These are phyloP conservation scores for Vigna reflexopilosa DNA, from an alignment of 306 rosid genomes.

Conservation along the genomic window DNA sequence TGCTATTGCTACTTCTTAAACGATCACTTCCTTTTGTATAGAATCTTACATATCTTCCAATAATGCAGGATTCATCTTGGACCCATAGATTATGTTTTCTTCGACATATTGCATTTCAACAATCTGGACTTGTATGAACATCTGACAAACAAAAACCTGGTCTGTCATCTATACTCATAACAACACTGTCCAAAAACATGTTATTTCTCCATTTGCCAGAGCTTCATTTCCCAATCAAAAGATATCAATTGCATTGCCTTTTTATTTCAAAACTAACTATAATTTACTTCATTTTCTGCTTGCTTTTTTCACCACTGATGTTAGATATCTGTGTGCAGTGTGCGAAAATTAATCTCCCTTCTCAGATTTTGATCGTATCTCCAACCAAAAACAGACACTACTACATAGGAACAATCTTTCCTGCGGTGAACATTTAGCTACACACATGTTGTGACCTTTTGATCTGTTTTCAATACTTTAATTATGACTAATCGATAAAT, in stretches of 20 bases:
- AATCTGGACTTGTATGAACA: slow-evolving; percentile 14
- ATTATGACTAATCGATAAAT: slow-evolving; percentile 26
- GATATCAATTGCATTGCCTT: not conserved
- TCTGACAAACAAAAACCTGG: not conserved
- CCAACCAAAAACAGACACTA: not conserved
- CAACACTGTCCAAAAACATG: not conserved
- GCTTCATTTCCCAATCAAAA: not conserved
- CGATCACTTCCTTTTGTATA: not conserved
- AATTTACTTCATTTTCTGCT: not conserved
- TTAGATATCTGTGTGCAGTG: slow-evolving; percentile 34
- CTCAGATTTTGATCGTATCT: slow-evolving; percentile 5
- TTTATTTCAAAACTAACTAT: not conserved
- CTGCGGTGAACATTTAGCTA: slow-evolving; percentile 19
- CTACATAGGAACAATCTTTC: slow-evolving; percentile 39
- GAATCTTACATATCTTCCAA: not conserved
- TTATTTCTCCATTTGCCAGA: not conserved
- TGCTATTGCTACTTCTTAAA: not conserved
- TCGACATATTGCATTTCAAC: not conserved
- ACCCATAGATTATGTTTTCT: slow-evolving; percentile 13
- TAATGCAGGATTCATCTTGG: slow-evolving; percentile 1
- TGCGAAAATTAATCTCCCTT: slow-evolving; percentile 23
- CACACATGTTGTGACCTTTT: not conserved
- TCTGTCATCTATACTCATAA: not conserved
- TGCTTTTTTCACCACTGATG: not conserved
- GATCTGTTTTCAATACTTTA: not conserved